Evolutionary conservation across 2,329 filamentous ascomycete species (phyloP), one percentile per base, ranked within the genome.

Genomic region (Phyllosticta citribraziliensis): DNA sequence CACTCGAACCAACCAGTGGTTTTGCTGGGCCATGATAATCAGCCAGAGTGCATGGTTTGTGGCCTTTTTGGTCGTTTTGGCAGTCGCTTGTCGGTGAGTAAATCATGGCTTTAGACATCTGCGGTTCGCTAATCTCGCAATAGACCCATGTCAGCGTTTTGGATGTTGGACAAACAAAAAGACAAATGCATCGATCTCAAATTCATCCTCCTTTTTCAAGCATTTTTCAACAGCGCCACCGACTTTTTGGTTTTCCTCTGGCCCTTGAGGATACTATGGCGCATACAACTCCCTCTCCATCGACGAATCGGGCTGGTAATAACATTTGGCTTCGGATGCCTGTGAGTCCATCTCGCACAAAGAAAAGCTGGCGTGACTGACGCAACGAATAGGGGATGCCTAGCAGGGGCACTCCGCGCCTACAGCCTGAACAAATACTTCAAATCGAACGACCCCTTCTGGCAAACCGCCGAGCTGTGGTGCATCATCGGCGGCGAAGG

Each of bases 161-260:
- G 60, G 60, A 51, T 55, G 9, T 35, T 52, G 3, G 19, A 5
- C 3, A 33, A 60, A n/a, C 47, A 27, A 11, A 22, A 65, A 20
- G 63, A 64, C 22, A 55, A 66, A 9, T 73, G 70, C 55, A 68
- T 72, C 27, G 64, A 71, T 52, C 64, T 67, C 57, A 65, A 67
- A 11, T 58, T 62, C n/a, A 66, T 67, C 1, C 59, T 70, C 5
- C 57, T 70, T 9, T 60, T 66, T 4, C 65, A 69, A 24, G 68
- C 69, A 10, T 67, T 66, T 4, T 47, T 71, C 53, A 72, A 72
- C 56, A 70, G 67, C 56, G 53, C 70, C 5, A 73, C 69, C 58
- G 71, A 73, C 62, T 71, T 73, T 27, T 27, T 70, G 6, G 66
- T 72, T 25, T 72, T 70, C 63, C 65, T 72, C 3, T 72, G 70